Conservation (phyloP, 2,329 filamentous ascomycete species). For the Diatrype stigma region DNA sequence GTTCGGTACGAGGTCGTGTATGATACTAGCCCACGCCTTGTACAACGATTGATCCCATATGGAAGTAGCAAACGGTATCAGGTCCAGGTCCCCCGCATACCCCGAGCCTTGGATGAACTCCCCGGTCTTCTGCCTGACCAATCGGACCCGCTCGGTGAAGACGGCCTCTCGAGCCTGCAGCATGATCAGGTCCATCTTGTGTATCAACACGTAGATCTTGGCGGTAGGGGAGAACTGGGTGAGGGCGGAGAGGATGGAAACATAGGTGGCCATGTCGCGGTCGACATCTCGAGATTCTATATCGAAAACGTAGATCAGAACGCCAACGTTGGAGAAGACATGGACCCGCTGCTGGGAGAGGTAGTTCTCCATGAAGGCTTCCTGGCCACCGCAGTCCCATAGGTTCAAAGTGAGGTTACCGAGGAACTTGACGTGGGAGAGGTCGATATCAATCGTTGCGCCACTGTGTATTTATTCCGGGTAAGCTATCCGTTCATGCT, state of each 20-base stretch:
- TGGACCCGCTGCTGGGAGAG: constrained; percentile 91
- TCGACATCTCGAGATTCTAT: constrained; percentile 95
- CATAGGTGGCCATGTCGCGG: constrained; percentile 88
- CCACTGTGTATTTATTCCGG: constrained; percentile 46
- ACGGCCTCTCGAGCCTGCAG: constrained; percentile 72
- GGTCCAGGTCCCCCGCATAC: constrained; percentile 49
- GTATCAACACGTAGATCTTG: constrained; percentile 89
- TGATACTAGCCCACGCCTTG: constrained; percentile 97
- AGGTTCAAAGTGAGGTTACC: constrained; percentile 95
- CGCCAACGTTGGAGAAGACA: constrained; percentile 94
- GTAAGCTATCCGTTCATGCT: no score
- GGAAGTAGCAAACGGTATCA: constrained; percentile 88
- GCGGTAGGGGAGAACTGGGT: constrained; percentile 77
- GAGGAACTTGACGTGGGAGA: constrained; percentile 98
- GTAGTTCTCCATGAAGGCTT: constrained; percentile 98
- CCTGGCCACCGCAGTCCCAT: constrained; percentile 98
- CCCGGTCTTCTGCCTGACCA: constrained; percentile 70
- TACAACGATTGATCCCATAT: constrained; percentile 99
- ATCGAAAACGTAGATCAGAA: constrained; percentile 98
- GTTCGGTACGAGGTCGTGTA: constrained; percentile 96
- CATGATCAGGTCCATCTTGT: constrained; percentile 98
- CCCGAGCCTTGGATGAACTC: constrained; percentile 45
- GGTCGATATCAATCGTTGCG: constrained; percentile 96
- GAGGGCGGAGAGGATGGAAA: constrained; percentile 82
- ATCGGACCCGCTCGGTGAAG: constrained; percentile 76